Conservation (phyloP, 768 basidiomycete genomes). For the Ramaria sp. region DNA sequence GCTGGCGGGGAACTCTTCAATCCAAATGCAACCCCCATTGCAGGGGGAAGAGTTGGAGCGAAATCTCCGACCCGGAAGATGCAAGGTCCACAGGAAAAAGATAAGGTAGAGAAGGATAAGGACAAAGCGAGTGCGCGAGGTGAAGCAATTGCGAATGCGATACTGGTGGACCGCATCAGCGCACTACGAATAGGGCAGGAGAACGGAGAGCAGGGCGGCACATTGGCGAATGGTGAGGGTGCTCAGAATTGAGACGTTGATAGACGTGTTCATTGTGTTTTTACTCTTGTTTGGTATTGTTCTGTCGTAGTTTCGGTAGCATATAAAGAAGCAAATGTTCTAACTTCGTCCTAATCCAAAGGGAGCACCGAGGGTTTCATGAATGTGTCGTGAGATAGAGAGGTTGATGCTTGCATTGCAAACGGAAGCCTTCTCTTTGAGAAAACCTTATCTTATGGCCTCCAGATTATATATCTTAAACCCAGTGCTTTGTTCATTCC, state of each 20-base stretch:
- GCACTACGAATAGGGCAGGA: conserved; percentile 15
- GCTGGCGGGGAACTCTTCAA: conserved; percentile 29
- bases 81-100: background rate
- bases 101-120: conserved; percentile 17
- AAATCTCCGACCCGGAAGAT: conserved; percentile 29
- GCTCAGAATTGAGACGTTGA: background rate
- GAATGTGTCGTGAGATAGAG: no score
- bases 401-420: no score
- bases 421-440: no score
- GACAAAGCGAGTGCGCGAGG: conserved; percentile 22
- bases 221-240: background rate
- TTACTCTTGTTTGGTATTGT: background rate
- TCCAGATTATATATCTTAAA: no score
- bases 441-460: no score
- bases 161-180: conserved; percentile 27
- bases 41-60: conserved; percentile 13
- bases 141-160: conserved; percentile 24
- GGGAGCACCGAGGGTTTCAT: no score
- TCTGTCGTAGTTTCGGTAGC: background rate
- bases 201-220: background rate
- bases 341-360: background rate
- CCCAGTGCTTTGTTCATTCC: background rate
- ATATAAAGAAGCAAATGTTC: background rate
- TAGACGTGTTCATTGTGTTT: background rate
- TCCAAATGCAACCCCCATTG: conserved; percentile 17